Conservation (phyloP, 352 stramenopile genomes). For the Elongisporangium undulatum region DNA sequence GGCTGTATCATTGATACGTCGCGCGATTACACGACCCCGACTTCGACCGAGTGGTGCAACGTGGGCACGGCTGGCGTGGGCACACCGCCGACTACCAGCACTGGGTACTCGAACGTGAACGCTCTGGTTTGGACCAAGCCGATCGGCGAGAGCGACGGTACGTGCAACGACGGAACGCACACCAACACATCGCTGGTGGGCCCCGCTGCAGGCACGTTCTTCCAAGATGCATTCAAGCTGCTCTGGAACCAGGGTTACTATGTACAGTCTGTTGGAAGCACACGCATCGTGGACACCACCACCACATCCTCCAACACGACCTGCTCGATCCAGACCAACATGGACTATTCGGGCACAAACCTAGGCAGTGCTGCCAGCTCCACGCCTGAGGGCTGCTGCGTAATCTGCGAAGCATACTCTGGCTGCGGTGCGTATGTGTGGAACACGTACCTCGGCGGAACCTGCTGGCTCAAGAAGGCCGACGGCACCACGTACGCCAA, state of each 20-base stretch:
- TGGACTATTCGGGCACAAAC: constrained; percentile 33
- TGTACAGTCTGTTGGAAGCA: constrained; percentile 21
- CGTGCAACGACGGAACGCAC: constrained; percentile 16
- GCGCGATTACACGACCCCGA: constrained; percentile 20
- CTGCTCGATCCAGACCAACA: constrained; percentile 15
- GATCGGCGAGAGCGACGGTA: constrained; percentile 39
- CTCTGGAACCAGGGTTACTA: constrained; percentile 57
- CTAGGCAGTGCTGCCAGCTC: constrained; percentile 21
- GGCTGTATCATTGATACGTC: constrained; percentile 42
- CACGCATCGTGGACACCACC: constrained; percentile 7
- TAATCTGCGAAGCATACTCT: constrained; percentile 16
- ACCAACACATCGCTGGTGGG: constrained; percentile 25
- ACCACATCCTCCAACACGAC: constrained; percentile 10
- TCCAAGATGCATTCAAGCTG: constrained; percentile 36
- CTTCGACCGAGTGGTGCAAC: constrained; percentile 42
- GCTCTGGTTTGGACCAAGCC: constrained; percentile 44
- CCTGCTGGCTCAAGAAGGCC: constrained; percentile 22
- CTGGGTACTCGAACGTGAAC: constrained; percentile 23
- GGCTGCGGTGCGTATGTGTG: constrained; percentile 34
- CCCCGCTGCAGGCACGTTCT: constrained; percentile 41
- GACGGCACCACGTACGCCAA: constrained; percentile 6
- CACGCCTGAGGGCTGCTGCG: constrained; percentile 25
- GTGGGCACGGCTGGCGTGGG: constrained; percentile 28
- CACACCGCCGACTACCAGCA: constrained; percentile 23
- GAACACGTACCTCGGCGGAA: constrained; percentile 24